Base-by-base conservation (phyloP, 305 asterid genomes). In the Withania somnifera region DNA sequence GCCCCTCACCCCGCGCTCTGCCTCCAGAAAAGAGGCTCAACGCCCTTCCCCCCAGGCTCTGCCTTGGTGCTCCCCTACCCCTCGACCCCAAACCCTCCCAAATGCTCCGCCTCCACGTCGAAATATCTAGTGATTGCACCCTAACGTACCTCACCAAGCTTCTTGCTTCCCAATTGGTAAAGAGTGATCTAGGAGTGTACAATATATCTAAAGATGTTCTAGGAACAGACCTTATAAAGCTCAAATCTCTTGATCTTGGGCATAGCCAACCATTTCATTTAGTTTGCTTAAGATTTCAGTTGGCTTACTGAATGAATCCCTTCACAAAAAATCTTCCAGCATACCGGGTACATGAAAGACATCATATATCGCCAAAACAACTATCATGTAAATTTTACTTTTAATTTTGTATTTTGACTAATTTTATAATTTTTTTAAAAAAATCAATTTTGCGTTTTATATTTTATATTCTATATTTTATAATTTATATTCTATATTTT, bases 181-280 rank as follows among this genome's bases (percentile, higher is more conserved):
- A 66, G 75, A 17, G 28, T 34, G 19, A 60, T 82, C 28, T 73
- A 51, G 81, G 53, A 45, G 47, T 51, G 36, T 24, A 36, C 51
- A 19, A 9, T n/a, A 67, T 24, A 69, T 67, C 53, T 52, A 36
- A 8, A 67, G 76, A 36, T 67, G 52, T 67, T 67, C 52, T 9
- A 36, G 76, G 51, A 63, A 77, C 78, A 36, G 45, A 83, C 85
- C 85, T 83, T 83, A 52, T 51, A 83, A 64, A 83, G 82, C 53
- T 83, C 82, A 83, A n/a, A 77, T 17, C 47, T 83, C 85, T 77
- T 83, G 78, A 77, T 83, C 85, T 26, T 83, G 68, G 11, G 47
- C 68, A 83, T 77, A 83, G 53, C 83, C 83, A 83, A 83, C 85
- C 82, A 83, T 68, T 83, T 38, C 82, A 15, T 77, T 83, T 63